These are phyloP conservation scores for Fraxinus velutina DNA, from an alignment of 305 asterid species.

Conservation along the genomic window DNA sequence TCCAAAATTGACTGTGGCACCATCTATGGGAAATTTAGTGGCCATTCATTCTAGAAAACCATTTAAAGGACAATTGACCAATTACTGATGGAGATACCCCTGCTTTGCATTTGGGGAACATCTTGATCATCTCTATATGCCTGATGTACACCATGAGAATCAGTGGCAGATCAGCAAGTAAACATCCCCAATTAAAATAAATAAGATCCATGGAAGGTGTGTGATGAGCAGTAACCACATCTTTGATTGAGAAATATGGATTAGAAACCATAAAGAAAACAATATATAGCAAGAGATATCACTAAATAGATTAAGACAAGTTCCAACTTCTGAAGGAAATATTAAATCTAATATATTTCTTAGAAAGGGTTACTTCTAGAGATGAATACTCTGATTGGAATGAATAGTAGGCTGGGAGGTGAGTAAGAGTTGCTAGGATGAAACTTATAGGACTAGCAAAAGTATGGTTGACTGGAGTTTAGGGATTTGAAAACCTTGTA, in stretches of 20 bases:
- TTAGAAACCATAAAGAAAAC: not conserved
- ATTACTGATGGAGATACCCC: not conserved
- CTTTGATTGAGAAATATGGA: not conserved
- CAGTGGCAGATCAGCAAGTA: not conserved
- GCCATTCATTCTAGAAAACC: not conserved
- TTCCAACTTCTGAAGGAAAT: not conserved
- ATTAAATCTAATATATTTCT: not conserved
- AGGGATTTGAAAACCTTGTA: not conserved
- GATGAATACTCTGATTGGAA: not conserved
- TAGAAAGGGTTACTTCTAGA: not conserved
- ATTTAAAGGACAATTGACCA: not conserved
- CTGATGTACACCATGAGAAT: not conserved
- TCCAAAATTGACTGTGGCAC: not conserved
- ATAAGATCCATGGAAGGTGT: not conserved
- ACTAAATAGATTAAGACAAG: not conserved
- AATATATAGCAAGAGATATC: not conserved
- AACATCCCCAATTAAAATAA: not conserved
- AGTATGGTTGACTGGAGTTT: not conserved
- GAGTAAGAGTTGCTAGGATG: not conserved
- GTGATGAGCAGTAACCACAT: not conserved
- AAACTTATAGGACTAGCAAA: not conserved
- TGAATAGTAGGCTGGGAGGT: not conserved
- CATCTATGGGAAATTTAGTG: not conserved
- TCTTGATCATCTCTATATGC: not conserved
- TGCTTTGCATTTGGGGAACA: not conserved